phyloP scores from a whole-genome alignment of 2,329 filamentous ascomycete species.

The Cladophialophora psammophila region DNA sequence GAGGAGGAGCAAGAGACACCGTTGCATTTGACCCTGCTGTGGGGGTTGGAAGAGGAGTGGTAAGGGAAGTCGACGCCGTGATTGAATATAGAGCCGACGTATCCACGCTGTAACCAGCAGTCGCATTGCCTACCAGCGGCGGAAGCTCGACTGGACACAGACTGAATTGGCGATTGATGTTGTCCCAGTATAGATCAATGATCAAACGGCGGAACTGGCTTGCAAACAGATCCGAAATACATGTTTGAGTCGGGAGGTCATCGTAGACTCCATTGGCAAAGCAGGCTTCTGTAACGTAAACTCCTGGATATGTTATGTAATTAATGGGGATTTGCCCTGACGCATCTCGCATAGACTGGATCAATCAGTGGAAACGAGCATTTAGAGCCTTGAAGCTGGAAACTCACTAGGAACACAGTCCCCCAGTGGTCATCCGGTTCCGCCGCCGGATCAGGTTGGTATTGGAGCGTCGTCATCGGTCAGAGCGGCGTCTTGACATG shows the following conservation, averaged over 20 bases:
- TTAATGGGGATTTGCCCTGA: constrained; percentile 67
- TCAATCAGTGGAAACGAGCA: neutral
- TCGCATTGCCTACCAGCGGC: constrained; percentile 32
- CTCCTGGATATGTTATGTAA: constrained; percentile 64
- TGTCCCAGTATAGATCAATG: constrained; percentile 71
- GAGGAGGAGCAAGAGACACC: neutral
- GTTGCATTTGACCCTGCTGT: constrained; percentile 9
- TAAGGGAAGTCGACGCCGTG: constrained; percentile 23
- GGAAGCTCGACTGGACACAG: constrained; percentile 63
- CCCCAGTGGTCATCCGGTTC: constrained; percentile 49
- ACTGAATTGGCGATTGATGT: constrained; percentile 61
- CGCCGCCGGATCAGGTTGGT: constrained; percentile 48
- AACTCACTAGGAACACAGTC: constrained; percentile 49
- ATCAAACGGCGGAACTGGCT: constrained; percentile 65
- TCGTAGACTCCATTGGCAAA: constrained; percentile 64
- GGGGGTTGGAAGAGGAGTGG: neutral
- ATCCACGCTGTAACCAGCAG: constrained; percentile 32
- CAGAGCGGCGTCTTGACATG: constrained; percentile 28
- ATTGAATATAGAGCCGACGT: constrained; percentile 31
- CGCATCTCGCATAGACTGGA: constrained; percentile 68
- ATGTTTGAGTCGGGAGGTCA: constrained; percentile 58
- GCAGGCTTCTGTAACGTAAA: constrained; percentile 66
- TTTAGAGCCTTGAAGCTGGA: neutral
- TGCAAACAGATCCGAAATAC: constrained; percentile 68
- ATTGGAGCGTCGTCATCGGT: constrained; percentile 51